A percentile compares a stretch with the other conserved stretches of the same genome.
Conservation (phyloP, 1,139 yeast genomes). For the Yamadazyma dushanensis region DNA sequence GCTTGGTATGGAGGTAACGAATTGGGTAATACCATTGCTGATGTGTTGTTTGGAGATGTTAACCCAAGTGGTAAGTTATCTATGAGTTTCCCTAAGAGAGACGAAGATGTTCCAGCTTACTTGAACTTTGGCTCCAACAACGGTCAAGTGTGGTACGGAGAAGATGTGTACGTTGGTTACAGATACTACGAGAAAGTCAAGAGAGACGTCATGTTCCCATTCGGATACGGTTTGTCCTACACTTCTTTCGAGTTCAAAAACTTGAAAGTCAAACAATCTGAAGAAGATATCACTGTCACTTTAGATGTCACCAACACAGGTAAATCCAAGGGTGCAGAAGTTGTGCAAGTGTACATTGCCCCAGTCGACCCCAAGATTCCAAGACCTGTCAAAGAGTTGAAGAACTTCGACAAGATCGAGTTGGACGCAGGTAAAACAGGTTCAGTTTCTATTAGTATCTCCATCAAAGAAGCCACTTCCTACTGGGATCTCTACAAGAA, state of each 20-base stretch:
- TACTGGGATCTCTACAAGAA: conserved; percentile 51
- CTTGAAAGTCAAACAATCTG: conserved; percentile 17
- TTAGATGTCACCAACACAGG: conserved; percentile 48
- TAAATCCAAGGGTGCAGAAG: conserved; percentile 41
- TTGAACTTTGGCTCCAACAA: conserved; percentile 34
- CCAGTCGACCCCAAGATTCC: conserved; percentile 39
- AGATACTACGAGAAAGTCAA: conserved; percentile 54
- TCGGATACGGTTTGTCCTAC: conserved; percentile 63
- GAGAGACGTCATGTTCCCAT: conserved; percentile 51
- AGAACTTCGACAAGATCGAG: conserved; percentile 51
- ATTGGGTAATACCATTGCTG: conserved; percentile 25
- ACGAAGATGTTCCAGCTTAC: conserved; percentile 47
- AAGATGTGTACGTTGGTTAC: conserved; percentile 61
- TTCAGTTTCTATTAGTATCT: conserved; percentile 33
- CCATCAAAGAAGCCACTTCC: conserved; percentile 52
- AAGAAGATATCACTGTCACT: conserved; percentile 21
- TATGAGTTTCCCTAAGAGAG: conserved; percentile 46
- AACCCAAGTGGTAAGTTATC: conserved; percentile 34
- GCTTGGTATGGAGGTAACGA: conserved; percentile 44
- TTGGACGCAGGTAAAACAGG: conserved; percentile 42
- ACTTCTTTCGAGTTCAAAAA: conserved; percentile 38
- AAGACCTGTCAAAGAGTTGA: conserved; percentile 59
- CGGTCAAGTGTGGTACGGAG: conserved; percentile 57
- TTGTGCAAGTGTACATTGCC: conserved; percentile 45
- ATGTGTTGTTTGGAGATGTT: conserved; percentile 24